Evolutionary conservation across 192 early-diverging fungal genomes (phyloP).

Genomic region (Podila clonocystis): DNA sequence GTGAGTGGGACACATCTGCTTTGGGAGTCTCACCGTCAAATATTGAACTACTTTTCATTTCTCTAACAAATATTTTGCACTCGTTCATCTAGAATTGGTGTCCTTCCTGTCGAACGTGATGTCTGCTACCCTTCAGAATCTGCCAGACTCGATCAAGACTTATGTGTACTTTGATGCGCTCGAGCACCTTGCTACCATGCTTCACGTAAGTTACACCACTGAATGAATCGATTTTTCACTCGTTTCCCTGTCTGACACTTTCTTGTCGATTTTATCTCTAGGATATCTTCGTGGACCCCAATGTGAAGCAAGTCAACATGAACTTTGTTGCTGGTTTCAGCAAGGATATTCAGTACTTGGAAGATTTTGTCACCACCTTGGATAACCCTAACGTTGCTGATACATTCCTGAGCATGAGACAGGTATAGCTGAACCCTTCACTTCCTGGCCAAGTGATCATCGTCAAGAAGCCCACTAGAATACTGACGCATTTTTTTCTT

Average conservation of each 20-base stretch:
- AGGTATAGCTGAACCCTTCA: constrained; percentile 58
- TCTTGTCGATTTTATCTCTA: constrained; percentile 10
- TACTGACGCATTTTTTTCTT: background rate
- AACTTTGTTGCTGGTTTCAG: constrained; percentile 70
- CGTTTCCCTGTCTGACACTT: background rate
- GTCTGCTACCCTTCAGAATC: constrained; percentile 71
- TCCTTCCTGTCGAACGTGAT: constrained; percentile 75
- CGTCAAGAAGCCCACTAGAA: background rate
- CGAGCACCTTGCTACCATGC: constrained; percentile 69
- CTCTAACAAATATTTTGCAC: background rate
- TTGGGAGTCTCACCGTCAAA: no score
- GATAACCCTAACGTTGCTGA: constrained; percentile 73
- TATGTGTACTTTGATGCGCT: constrained; percentile 80
- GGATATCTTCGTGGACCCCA: constrained; percentile 67
- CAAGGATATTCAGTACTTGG: constrained; percentile 76
- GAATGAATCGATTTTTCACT: background rate
- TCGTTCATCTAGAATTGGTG: constrained; percentile 66
- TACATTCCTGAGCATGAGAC: constrained; percentile 75
- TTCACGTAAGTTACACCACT: constrained; percentile 65
- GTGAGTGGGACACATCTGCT: constrained; percentile 35
- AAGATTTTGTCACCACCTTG: constrained; percentile 74
- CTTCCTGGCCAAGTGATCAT: background rate
- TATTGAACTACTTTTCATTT: background rate
- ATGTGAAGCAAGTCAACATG: constrained; percentile 67
- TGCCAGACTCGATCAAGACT: constrained; percentile 71